Percentiles rank a stretch among this genome's conserved stretches.
phyloP scores from a whole-genome alignment of 2,329 filamentous ascomycete species.

The Colletotrichum brevisporum region DNA sequence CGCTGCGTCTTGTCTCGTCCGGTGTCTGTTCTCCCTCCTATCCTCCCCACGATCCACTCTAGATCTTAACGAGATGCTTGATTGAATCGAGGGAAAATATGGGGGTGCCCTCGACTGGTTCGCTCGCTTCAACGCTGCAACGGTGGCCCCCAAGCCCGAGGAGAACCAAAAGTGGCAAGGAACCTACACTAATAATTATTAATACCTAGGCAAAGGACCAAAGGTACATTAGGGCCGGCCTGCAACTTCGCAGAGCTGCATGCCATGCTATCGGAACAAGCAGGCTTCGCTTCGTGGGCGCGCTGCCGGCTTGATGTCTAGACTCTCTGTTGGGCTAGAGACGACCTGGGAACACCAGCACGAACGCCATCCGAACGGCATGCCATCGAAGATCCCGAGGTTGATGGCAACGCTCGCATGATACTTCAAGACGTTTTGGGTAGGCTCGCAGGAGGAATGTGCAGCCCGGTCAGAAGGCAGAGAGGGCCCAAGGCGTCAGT shows the following conservation, averaged over 20 bases:
- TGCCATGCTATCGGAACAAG: slow-evolving; percentile 25
- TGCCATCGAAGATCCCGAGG: neutral
- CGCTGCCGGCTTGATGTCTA: neutral
- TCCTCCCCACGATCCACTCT: slow-evolving; percentile 37
- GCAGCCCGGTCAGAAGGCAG: neutral
- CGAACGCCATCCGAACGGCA: neutral
- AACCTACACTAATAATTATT: too few relatives aligned
- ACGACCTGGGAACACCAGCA: slow-evolving; percentile 1
- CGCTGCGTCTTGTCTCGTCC: slow-evolving; percentile 17
- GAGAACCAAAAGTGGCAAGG: neutral
- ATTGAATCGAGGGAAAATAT: slow-evolving; percentile 39
- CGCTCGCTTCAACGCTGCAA: slow-evolving; percentile 26
- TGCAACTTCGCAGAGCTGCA: slow-evolving; percentile 11
- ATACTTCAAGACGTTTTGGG: slow-evolving; percentile 13
- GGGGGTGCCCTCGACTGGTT: slow-evolving; percentile 18
- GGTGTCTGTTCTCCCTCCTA: slow-evolving; percentile 7
- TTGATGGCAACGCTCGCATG: neutral
- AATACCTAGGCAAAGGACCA: too few relatives aligned
- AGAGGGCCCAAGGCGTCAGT: slow-evolving; percentile 4
- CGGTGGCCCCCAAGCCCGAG: slow-evolving; percentile 11
- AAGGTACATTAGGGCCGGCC: neutral
- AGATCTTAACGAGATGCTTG: slow-evolving; percentile 41
- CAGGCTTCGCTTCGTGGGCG: slow-evolving; percentile 12
- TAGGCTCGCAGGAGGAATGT: slow-evolving; percentile 12
- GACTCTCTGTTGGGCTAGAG: neutral